Conservation (phyloP, 148 eudicot species). For the Arbutus unedo region DNA sequence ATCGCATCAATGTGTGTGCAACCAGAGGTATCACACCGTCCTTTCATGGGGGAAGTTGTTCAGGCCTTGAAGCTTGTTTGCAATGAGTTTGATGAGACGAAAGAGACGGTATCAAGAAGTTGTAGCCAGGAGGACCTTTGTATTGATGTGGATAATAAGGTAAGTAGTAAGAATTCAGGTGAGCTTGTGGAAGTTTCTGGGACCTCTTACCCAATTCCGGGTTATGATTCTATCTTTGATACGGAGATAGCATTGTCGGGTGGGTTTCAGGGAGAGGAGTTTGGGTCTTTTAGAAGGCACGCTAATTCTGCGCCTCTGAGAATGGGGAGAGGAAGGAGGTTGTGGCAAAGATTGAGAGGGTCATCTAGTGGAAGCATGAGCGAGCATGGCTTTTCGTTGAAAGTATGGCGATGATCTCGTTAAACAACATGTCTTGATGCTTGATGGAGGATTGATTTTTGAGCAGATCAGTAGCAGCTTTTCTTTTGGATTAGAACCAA, state of each 20-base stretch:
- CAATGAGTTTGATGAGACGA: slow-evolving; percentile 61
- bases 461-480: neutral
- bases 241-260: slow-evolving; percentile 56
- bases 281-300: slow-evolving; percentile 50
- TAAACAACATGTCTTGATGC: slow-evolving; percentile 12
- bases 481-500: neutral
- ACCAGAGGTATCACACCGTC: slow-evolving; percentile 85
- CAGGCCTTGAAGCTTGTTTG: slow-evolving; percentile 88
- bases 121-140: slow-evolving; percentile 51
- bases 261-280: slow-evolving; percentile 27
- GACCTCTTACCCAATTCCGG: slow-evolving; percentile 30
- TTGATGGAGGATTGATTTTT: neutral
- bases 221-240: slow-evolving; percentile 34
- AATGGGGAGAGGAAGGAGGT: slow-evolving; percentile 30
- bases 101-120: slow-evolving; percentile 41
- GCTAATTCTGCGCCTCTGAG: slow-evolving; percentile 75
- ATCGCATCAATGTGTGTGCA: slow-evolving; percentile 95
- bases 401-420: slow-evolving; percentile 58
- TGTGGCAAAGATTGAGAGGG: slow-evolving; percentile 60
- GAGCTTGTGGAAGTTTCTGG: slow-evolving; percentile 26
- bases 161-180: slow-evolving; percentile 29
- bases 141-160: slow-evolving; percentile 32
- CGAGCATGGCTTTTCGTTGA: slow-evolving; percentile 53
- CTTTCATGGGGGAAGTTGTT: slow-evolving; percentile 99
- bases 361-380: slow-evolving; percentile 55